Evolutionary conservation across 1,284 basidiomycete species (phyloP), one percentile per base, ranked within the genome.

Genomic region (Malassezia furfur): DNA sequence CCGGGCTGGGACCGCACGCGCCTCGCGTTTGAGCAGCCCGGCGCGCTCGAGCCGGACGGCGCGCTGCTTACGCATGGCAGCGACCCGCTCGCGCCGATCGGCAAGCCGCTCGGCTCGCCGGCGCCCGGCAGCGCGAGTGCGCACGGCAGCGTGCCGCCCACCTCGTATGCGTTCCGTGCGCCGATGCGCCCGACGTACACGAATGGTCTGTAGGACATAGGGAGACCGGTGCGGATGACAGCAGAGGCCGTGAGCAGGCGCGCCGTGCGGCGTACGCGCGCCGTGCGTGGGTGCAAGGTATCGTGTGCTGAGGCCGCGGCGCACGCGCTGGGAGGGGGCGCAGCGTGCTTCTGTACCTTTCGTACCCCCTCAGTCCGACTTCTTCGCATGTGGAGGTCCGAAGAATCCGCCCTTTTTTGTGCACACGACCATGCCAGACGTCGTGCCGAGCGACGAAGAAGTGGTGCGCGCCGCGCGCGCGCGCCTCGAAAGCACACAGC

Each of bases 1-100:
- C 57, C 50, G 31, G 49, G 59, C 46, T 74, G 71, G 71, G 70
- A 74, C 44, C 63, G 68, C 7, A 70, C 71, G 32, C 62, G 70
- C 30, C 66, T 57, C 45, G 70, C 70, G 11, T 74, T 72, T 40
- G 71, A 74, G 47, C 63, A 64, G 54, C 43, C 47, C 30, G 19
- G 21, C 32, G 25, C 43, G n/a, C 21, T 45, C 14, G 43, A 45
- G 17, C 17, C 43, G n/a, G 32, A 45, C 15, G 15, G n/a, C 9
- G 43, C 15, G 5, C 15, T n/a, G 32, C 21, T 45, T 10, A 1
- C 43, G 12, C 40, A 12, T 11, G 39, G 39, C 5, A 3, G 9
- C 14, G 40, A 45, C 25, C 11, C 22, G 14, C 32, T 45, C n/a
- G 28, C 25, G 19, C 25, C 43, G 43, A 45, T 45, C 32, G 43